phyloP scores from a whole-genome alignment of 2,329 filamentous ascomycete species.

The Trichoderma arundinaceum region DNA sequence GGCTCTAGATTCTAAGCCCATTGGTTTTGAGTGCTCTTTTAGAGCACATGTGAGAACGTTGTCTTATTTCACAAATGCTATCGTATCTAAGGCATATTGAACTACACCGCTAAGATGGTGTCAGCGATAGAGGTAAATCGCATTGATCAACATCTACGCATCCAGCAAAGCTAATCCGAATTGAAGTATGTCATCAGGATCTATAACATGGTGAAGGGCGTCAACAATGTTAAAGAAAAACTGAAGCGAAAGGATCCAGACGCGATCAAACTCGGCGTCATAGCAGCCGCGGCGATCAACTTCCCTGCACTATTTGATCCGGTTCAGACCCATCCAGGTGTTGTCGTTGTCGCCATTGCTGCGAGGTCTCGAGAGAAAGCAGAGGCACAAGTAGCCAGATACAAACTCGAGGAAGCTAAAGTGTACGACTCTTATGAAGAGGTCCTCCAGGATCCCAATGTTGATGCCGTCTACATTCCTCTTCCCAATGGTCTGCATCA shows the following conservation, averaged over 20 bases:
- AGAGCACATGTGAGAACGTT: too few species aligned
- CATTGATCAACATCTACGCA: too few species aligned
- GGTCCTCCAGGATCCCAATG: slow-evolving; percentile 45
- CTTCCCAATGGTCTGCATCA: slow-evolving; percentile 51
- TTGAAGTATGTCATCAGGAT: background rate
- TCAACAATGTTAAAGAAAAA: slow-evolving; percentile 4
- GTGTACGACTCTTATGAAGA: slow-evolving; percentile 14
- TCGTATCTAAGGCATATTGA: too few species aligned
- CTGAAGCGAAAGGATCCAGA: slow-evolving; percentile 2
- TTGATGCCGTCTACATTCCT: slow-evolving; percentile 57
- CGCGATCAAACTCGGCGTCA: slow-evolving; percentile 1
- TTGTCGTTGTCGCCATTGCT: slow-evolving; percentile 4
- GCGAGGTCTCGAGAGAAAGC: slow-evolving; percentile 7
- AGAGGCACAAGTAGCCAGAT: slow-evolving; percentile 9
- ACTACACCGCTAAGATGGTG: too few species aligned
- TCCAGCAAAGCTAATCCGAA: too few species aligned
- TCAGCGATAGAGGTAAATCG: too few species aligned
- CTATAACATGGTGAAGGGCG: slow-evolving; percentile 6
- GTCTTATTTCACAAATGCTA: too few species aligned
- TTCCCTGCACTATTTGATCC: slow-evolving; percentile 12
- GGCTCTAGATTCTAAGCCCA: too few species aligned
- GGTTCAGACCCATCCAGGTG: slow-evolving; percentile 8
- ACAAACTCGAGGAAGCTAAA: slow-evolving; percentile 4
- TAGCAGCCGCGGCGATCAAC: slow-evolving; percentile 8
- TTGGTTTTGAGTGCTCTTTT: too few species aligned